Evolutionary conservation across 2,329 filamentous ascomycete genomes (phyloP), one percentile per base, ranked within the genome.

Genomic region (Helotiales sp.): DNA sequence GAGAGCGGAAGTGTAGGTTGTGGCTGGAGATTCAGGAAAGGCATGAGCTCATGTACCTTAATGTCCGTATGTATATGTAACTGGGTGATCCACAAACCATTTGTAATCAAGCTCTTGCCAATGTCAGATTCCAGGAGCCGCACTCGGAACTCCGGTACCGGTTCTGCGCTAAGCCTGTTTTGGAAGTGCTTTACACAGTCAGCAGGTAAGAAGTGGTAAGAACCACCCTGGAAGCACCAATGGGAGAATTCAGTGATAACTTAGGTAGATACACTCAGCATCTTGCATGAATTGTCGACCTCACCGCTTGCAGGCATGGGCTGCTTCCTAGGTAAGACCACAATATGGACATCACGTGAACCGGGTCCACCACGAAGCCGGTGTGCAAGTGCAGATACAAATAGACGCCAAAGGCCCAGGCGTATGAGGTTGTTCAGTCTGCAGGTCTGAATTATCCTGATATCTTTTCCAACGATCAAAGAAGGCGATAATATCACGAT

Each of bases 121-220:
- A n/a, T 15, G 2, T 30, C 22, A 33, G 19, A 15, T 15, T 27
- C 19, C 17, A 40, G 17, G 38, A 17, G 17, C 12, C 19, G 17
- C 8, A 54, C 50, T 17, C 54, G 58, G 58, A 54, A 54, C 31
- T 55, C 58, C 54, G 51, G 38, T 44, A 52, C 12, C 29, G 12
- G 22, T 13, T 4, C 19, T 24, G 2, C 29, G 15, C 2, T 3
- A 30, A 6, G 27, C 5, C n/a, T 19, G 15, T 13, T 5, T 19
- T 12, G 19, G 22, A 25, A 44, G 15, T 2, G 17, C n/a, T 5
- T 19, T 6, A 12, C 30, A 31, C n/a, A n/a, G n/a, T n/a, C n/a
- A n/a, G n/a, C n/a, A n/a, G n/a, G n/a, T n/a, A n/a, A n/a, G n/a
- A n/a, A n/a, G n/a, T n/a, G n/a, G n/a, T n/a, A n/a, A n/a, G n/a